Evolutionary conservation across 1,284 basidiomycete species (phyloP).

Genomic region (Moesziomyces parantarcticus): DNA sequence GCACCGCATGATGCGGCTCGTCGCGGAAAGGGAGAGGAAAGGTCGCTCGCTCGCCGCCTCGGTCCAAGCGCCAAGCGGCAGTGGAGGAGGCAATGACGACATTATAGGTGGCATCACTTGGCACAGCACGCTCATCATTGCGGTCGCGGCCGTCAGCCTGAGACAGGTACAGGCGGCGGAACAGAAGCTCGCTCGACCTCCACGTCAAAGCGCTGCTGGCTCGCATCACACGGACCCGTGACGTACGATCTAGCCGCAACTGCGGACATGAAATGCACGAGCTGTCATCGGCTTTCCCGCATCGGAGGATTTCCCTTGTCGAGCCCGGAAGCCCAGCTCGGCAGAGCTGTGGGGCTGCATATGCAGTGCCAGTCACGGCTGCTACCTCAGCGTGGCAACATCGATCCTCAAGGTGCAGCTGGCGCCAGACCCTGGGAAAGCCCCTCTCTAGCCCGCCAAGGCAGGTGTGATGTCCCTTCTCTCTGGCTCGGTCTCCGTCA

Average conservation of each 20-base stretch:
- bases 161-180: not conserved
- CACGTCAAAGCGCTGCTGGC: not conserved
- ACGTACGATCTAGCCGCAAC: not conserved
- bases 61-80: not conserved
- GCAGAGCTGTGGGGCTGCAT: no score
- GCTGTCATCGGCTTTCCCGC: slow-evolving; percentile 4
- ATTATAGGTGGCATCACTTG: slow-evolving; percentile 6
- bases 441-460: no score
- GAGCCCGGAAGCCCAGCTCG: no score
- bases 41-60: no score
- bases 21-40: no score
- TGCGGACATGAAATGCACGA: not conserved
- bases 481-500: not conserved
- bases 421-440: not conserved
- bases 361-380: slow-evolving; percentile 6
- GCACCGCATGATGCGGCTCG: no score
- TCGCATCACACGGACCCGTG: not conserved
- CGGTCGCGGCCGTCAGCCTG: not conserved
- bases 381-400: not conserved
- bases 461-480: not conserved
- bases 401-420: slow-evolving; percentile 10
- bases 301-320: slow-evolving; percentile 3
- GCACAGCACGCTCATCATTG: not conserved
- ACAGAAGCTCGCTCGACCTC: not conserved
- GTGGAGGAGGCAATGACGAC: slow-evolving; percentile 17